phyloP scores from a whole-genome alignment of 192 early-diverging fungal species.

The Dissophora globulifera region DNA sequence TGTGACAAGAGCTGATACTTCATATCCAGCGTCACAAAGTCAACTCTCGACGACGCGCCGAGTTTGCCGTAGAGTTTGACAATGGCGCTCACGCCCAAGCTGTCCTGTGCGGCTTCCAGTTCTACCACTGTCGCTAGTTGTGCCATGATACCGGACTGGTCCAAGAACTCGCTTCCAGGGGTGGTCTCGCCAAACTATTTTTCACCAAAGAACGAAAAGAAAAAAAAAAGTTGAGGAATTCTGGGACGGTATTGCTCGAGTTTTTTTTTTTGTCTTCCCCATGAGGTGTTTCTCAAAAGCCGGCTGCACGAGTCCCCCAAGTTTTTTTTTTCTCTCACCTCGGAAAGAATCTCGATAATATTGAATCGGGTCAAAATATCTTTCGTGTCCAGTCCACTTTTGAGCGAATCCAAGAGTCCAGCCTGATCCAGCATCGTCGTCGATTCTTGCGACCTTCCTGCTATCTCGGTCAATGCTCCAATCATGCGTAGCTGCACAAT shows the following conservation, averaged over 20 bases:
- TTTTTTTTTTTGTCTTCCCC: no score
- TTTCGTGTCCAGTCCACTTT: constrained; percentile 2
- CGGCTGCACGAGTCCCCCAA: no score
- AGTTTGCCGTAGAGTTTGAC: constrained; percentile 42
- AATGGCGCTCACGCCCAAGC: constrained; percentile 17
- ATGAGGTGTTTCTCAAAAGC: no score
- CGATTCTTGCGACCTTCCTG: constrained; percentile 4
- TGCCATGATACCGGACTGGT: constrained; percentile 25
- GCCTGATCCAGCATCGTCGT: not conserved
- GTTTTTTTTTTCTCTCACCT: constrained; percentile 23
- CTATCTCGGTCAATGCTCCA: constrained; percentile 16
- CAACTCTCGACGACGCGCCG: constrained; percentile 12
- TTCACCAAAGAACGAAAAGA: no score
- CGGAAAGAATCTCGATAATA: constrained; percentile 37
- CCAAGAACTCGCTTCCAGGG: constrained; percentile 33
- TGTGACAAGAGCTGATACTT: constrained; percentile 39
- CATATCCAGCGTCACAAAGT: constrained; percentile 34
- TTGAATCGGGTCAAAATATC: constrained; percentile 46
- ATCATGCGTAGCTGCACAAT: constrained; percentile 29
- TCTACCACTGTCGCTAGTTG: constrained; percentile 5
- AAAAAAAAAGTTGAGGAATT: not conserved
- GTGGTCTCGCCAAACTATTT: constrained; percentile 25
- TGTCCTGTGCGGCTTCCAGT: constrained; percentile 20
- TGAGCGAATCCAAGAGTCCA: constrained; percentile 22
- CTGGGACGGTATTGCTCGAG: no score